Conservation (phyloP, 345 rosid genomes). For the Erucastrum elatum region DNA sequence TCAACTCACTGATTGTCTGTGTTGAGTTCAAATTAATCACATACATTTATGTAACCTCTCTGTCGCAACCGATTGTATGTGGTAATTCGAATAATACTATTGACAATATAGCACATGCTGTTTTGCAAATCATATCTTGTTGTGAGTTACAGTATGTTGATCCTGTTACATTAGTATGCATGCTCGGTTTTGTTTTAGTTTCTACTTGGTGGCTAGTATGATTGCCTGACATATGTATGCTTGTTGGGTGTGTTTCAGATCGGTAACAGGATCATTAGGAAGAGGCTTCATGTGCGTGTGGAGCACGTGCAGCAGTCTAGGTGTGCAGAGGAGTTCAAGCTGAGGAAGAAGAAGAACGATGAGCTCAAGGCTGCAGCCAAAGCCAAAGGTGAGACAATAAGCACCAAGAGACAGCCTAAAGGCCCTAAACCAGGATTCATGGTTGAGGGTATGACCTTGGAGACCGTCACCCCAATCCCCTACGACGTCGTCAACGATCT, state of each 20-base stretch:
- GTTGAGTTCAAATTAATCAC: background rate
- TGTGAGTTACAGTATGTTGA: too few species aligned
- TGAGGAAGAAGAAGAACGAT: conserved; percentile 60
- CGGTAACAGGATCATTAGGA: conserved; percentile 64
- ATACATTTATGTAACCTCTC: too few species aligned
- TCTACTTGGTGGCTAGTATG: background rate
- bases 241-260: conserved; percentile 40
- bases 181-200: background rate
- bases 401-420: conserved; percentile 78
- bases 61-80: background rate
- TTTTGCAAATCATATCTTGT: background rate
- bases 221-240: background rate
- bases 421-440: conserved; percentile 88
- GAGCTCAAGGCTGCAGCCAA: conserved; percentile 72
- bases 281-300: conserved; percentile 77
- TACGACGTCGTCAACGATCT: conserved; percentile 89
- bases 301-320: conserved; percentile 78
- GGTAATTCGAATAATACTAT: background rate
- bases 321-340: conserved; percentile 64
- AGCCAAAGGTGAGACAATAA: conserved; percentile 60
- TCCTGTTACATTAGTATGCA: too few species aligned
- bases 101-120: too few species aligned
- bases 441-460: conserved; percentile 81
- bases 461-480: conserved; percentile 80
- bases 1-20: background rate